These are phyloP conservation scores for Lipomyces anomalus DNA, from an alignment of 805 yeast species.

Conservation along the genomic window DNA sequence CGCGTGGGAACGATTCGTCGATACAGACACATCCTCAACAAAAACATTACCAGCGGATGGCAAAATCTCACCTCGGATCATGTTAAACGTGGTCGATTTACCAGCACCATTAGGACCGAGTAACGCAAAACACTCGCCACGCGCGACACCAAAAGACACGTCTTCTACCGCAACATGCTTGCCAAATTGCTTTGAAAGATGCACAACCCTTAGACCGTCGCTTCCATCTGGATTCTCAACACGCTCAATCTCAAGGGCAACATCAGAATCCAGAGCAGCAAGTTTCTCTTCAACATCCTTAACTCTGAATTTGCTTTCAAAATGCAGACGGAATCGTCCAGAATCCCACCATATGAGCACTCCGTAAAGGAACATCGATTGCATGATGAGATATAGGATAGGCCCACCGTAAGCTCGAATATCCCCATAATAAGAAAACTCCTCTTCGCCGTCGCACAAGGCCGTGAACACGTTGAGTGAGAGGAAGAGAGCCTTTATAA, in stretches of 20 bases:
- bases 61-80: conserved; percentile 34
- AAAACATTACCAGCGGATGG: conserved; percentile 28
- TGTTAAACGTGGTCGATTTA: conserved; percentile 34
- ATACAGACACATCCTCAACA: conserved; percentile 30
- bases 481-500: conserved; percentile 31
- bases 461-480: conserved; percentile 32
- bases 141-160: conserved; percentile 32
- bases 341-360: conserved; percentile 33
- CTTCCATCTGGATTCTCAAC: conserved; percentile 20
- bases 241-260: conserved; percentile 22
- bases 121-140: conserved; percentile 34
- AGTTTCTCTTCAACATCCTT: conserved; percentile 17
- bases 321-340: conserved; percentile 27
- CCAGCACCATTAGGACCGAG: conserved; percentile 39
- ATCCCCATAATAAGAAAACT: conserved; percentile 26
- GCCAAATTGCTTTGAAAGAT: conserved; percentile 29
- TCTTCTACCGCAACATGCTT: conserved; percentile 30
- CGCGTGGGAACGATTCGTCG: conserved; percentile 27
- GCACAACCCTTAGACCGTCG: conserved; percentile 29
- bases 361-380: conserved; percentile 24
- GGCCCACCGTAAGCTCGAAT: conserved; percentile 34
- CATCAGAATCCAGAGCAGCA: conserved; percentile 19
- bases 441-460: conserved; percentile 24
- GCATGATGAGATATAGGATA: conserved; percentile 31
- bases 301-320: conserved; percentile 21